Percentiles rank a stretch among this genome's conserved stretches.
Conservation (phyloP, 768 basidiomycete genomes). For the Lepiota subincarnata region DNA sequence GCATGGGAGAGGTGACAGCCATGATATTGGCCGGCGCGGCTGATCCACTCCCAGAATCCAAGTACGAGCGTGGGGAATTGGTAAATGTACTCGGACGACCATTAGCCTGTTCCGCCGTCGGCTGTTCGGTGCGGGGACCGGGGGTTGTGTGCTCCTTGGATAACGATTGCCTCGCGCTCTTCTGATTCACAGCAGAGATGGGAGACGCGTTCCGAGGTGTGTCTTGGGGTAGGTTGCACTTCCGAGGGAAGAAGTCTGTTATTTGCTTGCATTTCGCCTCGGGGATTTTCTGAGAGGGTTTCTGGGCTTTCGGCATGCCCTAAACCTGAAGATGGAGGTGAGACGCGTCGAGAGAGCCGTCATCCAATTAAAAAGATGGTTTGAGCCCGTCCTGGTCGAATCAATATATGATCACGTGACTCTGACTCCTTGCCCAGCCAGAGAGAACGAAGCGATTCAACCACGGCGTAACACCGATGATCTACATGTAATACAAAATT, state of each 20-base stretch:
- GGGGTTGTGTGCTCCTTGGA: slow-evolving; percentile 4
- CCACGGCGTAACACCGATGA: background rate
- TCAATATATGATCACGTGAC: background rate
- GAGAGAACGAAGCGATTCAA: background rate
- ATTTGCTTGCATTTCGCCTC: slow-evolving; percentile 8
- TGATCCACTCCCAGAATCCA: background rate
- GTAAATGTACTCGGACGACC: background rate
- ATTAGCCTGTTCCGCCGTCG: background rate
- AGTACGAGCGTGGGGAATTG: background rate
- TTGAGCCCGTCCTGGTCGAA: background rate
- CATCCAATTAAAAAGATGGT: too few species aligned
- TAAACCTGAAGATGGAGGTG: background rate
- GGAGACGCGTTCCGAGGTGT: background rate
- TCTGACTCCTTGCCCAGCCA: background rate
- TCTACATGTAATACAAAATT: background rate
- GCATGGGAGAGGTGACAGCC: background rate
- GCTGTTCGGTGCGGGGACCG: background rate
- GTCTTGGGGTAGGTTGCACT: background rate
- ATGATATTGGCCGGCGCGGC: slow-evolving; percentile 1
- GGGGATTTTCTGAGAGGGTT: background rate
- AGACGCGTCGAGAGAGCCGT: slow-evolving; percentile 3
- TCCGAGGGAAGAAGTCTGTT: slow-evolving; percentile 10
- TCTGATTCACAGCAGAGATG: background rate
- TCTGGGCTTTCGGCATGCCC: slow-evolving; percentile 9
- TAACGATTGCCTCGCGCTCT: background rate